Percentiles rank a stretch among this genome's conserved stretches.
Evolutionary conservation across 2,329 filamentous ascomycete genomes (phyloP).

Genomic region (Trichoderma afroharzianum): DNA sequence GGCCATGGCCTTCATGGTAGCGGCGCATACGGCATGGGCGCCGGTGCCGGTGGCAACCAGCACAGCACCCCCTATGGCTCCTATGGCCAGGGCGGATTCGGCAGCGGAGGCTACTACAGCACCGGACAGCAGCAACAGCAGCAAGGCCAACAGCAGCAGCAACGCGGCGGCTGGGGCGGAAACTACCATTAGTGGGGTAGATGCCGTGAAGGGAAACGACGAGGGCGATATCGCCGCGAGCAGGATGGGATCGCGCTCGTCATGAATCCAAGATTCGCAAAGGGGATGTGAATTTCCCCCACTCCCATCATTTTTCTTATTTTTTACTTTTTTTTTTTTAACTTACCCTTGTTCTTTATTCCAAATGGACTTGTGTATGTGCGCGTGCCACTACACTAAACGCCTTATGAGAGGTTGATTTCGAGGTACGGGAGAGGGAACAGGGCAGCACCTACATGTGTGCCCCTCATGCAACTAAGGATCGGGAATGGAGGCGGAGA

Average conservation of each 20-base stretch:
- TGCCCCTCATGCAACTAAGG: slow-evolving; percentile 21
- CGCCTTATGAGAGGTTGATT: slow-evolving; percentile 19
- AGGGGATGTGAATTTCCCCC: not conserved
- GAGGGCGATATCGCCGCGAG: slow-evolving; percentile 15
- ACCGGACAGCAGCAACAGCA: slow-evolving; percentile 33
- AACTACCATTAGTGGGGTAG: slow-evolving; percentile 53
- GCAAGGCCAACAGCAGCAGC: slow-evolving; percentile 33
- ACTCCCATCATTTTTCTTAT: not conserved
- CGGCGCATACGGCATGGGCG: slow-evolving; percentile 53
- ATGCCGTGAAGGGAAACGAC: slow-evolving; percentile 27
- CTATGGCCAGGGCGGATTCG: slow-evolving; percentile 49
- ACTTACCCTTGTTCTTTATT: slow-evolving; percentile 10
- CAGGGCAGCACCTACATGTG: slow-evolving; percentile 31
- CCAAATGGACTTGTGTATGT: slow-evolving; percentile 20
- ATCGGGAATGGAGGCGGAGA: slow-evolving; percentile 9
- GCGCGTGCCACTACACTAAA: slow-evolving; percentile 15
- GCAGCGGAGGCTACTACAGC: slow-evolving; percentile 47
- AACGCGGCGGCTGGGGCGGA: slow-evolving; percentile 54
- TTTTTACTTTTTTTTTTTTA: not conserved
- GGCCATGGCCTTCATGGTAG: slow-evolving; percentile 52
- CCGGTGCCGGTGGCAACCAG: slow-evolving; percentile 48
- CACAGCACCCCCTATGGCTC: slow-evolving; percentile 53
- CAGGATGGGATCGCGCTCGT: not conserved
- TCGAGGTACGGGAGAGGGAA: slow-evolving; percentile 28
- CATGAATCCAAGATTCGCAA: not conserved